phyloP scores from a whole-genome alignment of 768 basidiomycete species.

The Leccinellum albellum region DNA sequence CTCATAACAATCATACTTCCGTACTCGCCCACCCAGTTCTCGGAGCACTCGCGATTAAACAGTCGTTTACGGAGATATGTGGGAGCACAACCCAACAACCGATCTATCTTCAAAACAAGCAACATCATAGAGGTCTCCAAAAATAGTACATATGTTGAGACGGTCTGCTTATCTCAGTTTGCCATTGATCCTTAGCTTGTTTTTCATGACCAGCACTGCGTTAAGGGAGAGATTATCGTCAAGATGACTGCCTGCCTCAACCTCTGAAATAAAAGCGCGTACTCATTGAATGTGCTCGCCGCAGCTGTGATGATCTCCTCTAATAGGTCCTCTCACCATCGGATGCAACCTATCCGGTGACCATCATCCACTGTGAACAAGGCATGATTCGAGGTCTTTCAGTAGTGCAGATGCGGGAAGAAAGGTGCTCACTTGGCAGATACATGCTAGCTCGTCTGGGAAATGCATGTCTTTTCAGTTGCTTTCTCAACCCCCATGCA shows the following conservation, averaged over 20 bases:
- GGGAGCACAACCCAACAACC: constrained; percentile 34
- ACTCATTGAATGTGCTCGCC: no score
- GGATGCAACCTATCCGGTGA: constrained; percentile 41
- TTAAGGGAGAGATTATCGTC: constrained; percentile 25
- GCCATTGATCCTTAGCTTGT: constrained; percentile 33
- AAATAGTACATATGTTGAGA: background rate
- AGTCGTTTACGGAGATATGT: constrained; percentile 39
- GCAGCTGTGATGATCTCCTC: no score
- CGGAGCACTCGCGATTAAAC: constrained; percentile 37
- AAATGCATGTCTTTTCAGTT: constrained; percentile 35
- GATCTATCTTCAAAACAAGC: constrained; percentile 34
- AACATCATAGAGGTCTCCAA: background rate
- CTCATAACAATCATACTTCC: constrained; percentile 53
- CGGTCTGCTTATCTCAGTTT: constrained; percentile 36
- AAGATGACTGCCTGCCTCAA: constrained; percentile 32
- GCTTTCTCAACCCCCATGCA: constrained; percentile 52
- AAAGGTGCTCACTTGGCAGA: constrained; percentile 18
- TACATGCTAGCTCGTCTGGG: constrained; percentile 21
- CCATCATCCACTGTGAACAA: constrained; percentile 40
- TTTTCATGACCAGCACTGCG: constrained; percentile 29
- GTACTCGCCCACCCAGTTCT: constrained; percentile 49
- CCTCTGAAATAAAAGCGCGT: constrained; percentile 40
- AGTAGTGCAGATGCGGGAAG: background rate
- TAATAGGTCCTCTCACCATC: constrained; percentile 48
- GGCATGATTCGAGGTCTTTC: background rate